phyloP scores from a whole-genome alignment of 1,284 basidiomycete genomes.

The Cryptococcus sp. region DNA sequence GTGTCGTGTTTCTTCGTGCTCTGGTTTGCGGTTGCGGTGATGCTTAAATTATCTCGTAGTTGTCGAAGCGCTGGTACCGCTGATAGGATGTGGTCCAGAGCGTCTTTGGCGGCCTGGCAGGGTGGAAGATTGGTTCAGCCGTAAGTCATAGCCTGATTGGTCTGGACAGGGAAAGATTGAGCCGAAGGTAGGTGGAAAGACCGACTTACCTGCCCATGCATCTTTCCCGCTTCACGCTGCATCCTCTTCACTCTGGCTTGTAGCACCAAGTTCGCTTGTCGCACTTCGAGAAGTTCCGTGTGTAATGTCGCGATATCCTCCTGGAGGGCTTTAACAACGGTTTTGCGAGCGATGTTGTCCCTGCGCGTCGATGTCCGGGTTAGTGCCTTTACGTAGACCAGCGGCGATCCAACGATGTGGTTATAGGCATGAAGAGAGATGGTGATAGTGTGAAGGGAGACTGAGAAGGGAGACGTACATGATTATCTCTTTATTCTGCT shows the following conservation, averaged over 20 bases:
- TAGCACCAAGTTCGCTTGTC: constrained; percentile 25
- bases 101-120: constrained; percentile 22
- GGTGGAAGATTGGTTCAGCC: constrained; percentile 1
- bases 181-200: neutral
- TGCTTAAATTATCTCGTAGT: constrained; percentile 20
- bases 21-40: neutral
- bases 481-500: constrained; percentile 47
- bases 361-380: constrained; percentile 11
- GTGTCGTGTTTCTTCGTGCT: neutral
- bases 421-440: neutral
- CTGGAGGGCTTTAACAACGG: constrained; percentile 30
- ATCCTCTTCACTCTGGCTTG: constrained; percentile 23
- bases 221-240: constrained; percentile 18
- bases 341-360: constrained; percentile 34
- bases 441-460: neutral
- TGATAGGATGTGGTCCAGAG: constrained; percentile 29
- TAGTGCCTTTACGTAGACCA: neutral
- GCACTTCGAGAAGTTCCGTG: constrained; percentile 29
- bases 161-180: neutral
- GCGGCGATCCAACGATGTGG: neutral
- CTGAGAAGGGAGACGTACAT: constrained; percentile 16
- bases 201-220: constrained; percentile 20
- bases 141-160: neutral
- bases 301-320: constrained; percentile 32
- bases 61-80: constrained; percentile 29